Percentiles rank a stretch among this genome's conserved stretches.
These are phyloP conservation scores for Esteya vermicola DNA, from an alignment of 2,329 filamentous ascomycete genomes.

Conservation along the genomic window DNA sequence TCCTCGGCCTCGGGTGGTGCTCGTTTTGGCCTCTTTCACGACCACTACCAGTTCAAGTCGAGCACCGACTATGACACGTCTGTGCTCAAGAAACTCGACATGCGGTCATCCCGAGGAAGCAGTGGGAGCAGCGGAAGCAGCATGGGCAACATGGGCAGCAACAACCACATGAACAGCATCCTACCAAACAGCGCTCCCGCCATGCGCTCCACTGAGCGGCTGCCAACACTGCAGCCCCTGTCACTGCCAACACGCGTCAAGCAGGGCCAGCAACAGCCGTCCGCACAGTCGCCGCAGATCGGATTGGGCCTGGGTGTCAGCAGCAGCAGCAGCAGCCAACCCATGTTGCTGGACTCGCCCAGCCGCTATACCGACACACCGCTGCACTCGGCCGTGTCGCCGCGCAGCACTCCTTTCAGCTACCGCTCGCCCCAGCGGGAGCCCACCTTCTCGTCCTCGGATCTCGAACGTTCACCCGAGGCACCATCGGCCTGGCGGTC, in stretches of 20 bases:
- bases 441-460: no score
- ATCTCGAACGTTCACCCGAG: conserved; percentile 30
- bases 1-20: no score
- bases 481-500: no score
- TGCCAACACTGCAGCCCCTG: conserved; percentile 27
- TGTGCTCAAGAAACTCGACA: conserved; percentile 42
- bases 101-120: no score
- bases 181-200: no score
- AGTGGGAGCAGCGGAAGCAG: no score
- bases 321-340: conserved; percentile 1
- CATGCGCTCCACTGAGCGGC: no score
- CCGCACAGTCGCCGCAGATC: no score
- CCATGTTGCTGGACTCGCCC: conserved; percentile 27
- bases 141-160: no score
- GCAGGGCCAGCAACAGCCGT: no score
- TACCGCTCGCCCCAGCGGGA: conserved; percentile 28
- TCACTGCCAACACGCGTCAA: conserved; percentile 31
- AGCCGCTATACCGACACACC: conserved; percentile 30
- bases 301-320: no score
- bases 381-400: conserved; percentile 31
- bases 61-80: conserved; percentile 32
- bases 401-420: conserved; percentile 27
- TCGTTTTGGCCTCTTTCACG: conserved; percentile 35
- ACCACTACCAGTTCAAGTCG: conserved; percentile 31
- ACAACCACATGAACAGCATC: no score